Base-by-base conservation (phyloP, 768 basidiomycete species). In the Rhizopogon vulgaris region DNA sequence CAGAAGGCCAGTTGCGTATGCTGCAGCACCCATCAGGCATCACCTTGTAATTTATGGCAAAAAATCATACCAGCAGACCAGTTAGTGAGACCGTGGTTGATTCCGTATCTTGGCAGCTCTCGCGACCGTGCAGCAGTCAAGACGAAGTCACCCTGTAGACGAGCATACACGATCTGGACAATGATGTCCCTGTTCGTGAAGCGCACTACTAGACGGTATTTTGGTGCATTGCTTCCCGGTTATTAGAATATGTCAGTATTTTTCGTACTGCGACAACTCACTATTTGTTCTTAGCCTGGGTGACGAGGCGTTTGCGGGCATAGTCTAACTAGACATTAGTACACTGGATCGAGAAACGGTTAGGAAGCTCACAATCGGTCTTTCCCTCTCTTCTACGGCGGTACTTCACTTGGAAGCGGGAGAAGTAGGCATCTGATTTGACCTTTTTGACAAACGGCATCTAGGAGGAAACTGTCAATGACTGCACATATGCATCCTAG, bases 201-300 rank as follows among this genome's bases (percentile, higher is more conserved):
- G 62, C 96, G 92, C 68, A 99, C 96, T 57, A 98, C 96, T 47
- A 98, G 85, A 61, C 94, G 93, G 76, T 96, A 96, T 76, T 97
- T 96, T 51, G 94, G 94, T 37, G 93, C 91, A 63, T 95, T 95
- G 78, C 87, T 90, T 38, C 4, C 28, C 34, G 24, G 4, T 2
- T 1, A 49, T 57, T 41, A 69, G 59, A 39, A 4, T 22, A 41
- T 0, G 22, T 18, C 18, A 51, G 25, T 2, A 39, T 8, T 17
- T 28, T 9, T 17, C 40, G 17, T 22, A 25, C 38, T 18, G 49
- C 32, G 18, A 15, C 52, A 9, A 72, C 83, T 32, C 68, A 88
- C 87, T 96, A 98, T 79, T 98, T 98, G 85, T 97, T 98, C 82
- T 99, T 99, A 54, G 96, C 94, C 80, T 99, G 96, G 54, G 90